phyloP scores from a whole-genome alignment of 106 monocot genomes.

The Agapanthus africanus region DNA sequence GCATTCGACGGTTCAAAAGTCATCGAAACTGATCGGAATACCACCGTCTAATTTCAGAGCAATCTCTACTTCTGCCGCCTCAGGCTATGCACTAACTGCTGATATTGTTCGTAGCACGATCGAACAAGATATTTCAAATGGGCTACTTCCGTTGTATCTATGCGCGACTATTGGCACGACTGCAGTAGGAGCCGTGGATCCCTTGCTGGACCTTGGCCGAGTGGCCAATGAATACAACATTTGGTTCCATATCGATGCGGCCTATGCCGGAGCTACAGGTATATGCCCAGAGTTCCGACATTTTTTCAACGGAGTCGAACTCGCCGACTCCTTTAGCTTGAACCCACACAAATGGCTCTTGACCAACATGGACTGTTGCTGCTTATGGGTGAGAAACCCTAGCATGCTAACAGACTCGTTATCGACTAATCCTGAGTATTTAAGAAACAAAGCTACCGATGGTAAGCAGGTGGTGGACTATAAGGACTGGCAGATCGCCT shows the following conservation, averaged over 20 bases:
- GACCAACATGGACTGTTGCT: slow-evolving; percentile 47
- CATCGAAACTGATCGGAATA: slow-evolving; percentile 29
- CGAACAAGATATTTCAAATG: slow-evolving; percentile 20
- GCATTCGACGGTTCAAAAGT: slow-evolving; percentile 38
- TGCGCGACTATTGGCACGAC: slow-evolving; percentile 52
- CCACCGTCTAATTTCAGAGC: slow-evolving; percentile 29
- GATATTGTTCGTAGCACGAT: background rate
- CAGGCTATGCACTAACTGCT: slow-evolving; percentile 18
- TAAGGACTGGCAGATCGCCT: slow-evolving; percentile 62
- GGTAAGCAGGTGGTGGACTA: slow-evolving; percentile 27
- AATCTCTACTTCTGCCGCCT: slow-evolving; percentile 16
- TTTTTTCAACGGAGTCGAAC: slow-evolving; percentile 33
- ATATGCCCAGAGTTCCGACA: background rate
- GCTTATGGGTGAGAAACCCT: slow-evolving; percentile 35
- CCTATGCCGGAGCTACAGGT: background rate
- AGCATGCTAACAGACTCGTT: slow-evolving; percentile 17
- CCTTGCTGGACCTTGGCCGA: slow-evolving; percentile 16
- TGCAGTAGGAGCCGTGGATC: slow-evolving; percentile 31
- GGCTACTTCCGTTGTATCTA: slow-evolving; percentile 28
- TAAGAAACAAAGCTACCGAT: slow-evolving; percentile 23
- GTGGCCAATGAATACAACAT: background rate
- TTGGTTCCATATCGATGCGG: background rate
- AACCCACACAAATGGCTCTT: slow-evolving; percentile 63
- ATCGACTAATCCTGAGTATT: slow-evolving; percentile 31
- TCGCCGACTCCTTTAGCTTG: slow-evolving; percentile 37